Conservation (phyloP, 106 monocot species). For the Iris macrosiphon region DNA sequence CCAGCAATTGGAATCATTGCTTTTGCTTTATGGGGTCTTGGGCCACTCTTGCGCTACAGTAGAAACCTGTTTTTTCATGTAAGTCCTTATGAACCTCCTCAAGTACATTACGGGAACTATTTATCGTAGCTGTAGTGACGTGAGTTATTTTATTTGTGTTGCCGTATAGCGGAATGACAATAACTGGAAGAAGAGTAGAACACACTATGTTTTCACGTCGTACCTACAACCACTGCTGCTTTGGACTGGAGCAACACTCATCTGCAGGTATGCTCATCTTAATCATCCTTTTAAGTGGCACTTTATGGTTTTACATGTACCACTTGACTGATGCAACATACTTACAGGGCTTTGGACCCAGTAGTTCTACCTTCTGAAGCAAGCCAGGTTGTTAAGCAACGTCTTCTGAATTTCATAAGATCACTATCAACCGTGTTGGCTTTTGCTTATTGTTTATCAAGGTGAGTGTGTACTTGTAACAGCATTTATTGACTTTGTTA, state of each 20-base stretch:
- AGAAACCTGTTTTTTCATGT: slow-evolving; percentile 63
- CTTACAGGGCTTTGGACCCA: slow-evolving; percentile 74
- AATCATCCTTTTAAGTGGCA: too few species aligned
- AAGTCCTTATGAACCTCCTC: slow-evolving; percentile 30
- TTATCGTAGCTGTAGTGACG: too few species aligned
- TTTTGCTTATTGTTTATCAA: slow-evolving; percentile 81
- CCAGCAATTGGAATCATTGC: slow-evolving; percentile 69
- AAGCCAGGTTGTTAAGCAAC: slow-evolving; percentile 84
- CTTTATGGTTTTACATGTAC: too few species aligned
- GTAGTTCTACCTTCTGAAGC: slow-evolving; percentile 60
- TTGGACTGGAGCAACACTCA: slow-evolving; percentile 67
- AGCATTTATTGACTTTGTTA: too few species aligned
- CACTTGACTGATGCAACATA: too few species aligned
- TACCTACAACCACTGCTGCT: slow-evolving; percentile 89
- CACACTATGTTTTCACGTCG: slow-evolving; percentile 53
- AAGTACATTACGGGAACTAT: too few species aligned
- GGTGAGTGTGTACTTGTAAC: slow-evolving; percentile 24
- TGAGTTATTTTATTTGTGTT: not conserved
- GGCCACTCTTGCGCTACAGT: slow-evolving; percentile 44
- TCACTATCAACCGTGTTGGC: slow-evolving; percentile 87
- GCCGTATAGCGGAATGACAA: slow-evolving; percentile 37
- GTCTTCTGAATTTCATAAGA: slow-evolving; percentile 72
- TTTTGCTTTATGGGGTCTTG: slow-evolving; percentile 85
- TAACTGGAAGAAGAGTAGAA: slow-evolving; percentile 93
- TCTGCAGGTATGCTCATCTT: slow-evolving; percentile 52